Evolutionary conservation across 768 basidiomycete genomes (phyloP).

Genomic region (Macrocybe gigantea): DNA sequence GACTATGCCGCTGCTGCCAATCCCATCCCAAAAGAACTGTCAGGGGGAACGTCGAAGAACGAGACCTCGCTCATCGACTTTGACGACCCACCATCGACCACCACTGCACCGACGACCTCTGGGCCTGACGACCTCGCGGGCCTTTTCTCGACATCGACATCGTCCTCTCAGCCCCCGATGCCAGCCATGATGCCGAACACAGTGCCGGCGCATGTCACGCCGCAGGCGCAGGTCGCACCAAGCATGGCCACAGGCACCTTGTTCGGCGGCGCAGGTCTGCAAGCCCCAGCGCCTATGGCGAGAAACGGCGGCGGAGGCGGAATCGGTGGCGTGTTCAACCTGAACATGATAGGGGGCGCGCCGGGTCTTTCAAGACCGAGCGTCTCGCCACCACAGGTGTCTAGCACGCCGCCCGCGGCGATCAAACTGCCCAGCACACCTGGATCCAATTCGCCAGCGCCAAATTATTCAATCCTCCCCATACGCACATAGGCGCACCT

Average conservation of each 20-base stretch:
- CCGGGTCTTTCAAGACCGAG: slow-evolving; percentile 11
- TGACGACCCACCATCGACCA: slow-evolving; percentile 42
- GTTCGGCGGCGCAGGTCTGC: too few relatives aligned
- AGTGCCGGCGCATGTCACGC: slow-evolving; percentile 1
- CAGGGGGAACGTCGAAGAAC: slow-evolving; percentile 23
- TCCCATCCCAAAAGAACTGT: slow-evolving; percentile 60
- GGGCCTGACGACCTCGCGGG: slow-evolving; percentile 52
- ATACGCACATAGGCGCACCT: slow-evolving; percentile 11
- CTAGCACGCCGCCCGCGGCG: slow-evolving; percentile 31
- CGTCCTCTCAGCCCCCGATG: neutral
- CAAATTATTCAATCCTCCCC: slow-evolving; percentile 25
- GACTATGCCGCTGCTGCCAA: slow-evolving; percentile 69
- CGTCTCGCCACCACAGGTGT: slow-evolving; percentile 17
- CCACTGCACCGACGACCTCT: slow-evolving; percentile 16
- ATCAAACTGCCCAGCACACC: slow-evolving; percentile 35
- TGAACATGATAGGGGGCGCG: slow-evolving; percentile 11
- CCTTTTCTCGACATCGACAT: slow-evolving; percentile 40
- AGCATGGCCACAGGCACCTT: too few relatives aligned
- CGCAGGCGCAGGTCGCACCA: too few relatives aligned
- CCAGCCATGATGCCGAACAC: slow-evolving; percentile 10
- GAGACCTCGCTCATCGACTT: slow-evolving; percentile 70
- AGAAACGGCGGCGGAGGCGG: slow-evolving; percentile 13
- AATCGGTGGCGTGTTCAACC: slow-evolving; percentile 6
- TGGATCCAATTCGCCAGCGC: slow-evolving; percentile 9
- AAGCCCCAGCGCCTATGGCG: slow-evolving; percentile 19